Evolutionary conservation across 306 rosid genomes (phyloP), one percentile per base, ranked within the genome.

Genomic region (Cicer cuneatum): DNA sequence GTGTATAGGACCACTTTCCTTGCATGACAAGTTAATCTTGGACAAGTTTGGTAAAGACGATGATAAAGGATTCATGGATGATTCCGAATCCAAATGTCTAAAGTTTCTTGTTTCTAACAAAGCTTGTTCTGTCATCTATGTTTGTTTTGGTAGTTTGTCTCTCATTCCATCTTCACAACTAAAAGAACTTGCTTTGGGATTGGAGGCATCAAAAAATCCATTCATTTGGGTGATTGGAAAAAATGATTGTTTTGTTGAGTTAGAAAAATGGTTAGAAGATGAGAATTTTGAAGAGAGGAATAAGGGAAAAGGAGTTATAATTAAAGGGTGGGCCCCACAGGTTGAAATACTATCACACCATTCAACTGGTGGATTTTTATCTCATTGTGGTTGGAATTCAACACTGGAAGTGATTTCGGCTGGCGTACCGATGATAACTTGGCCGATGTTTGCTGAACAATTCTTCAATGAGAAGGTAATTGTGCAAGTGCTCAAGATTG

Each of bases 311-410:
- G 91, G 97, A 2, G 35, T 89, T 1, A 18, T 87, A 58, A 77
- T 91, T 10, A 75, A 78, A 49, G 91, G 97, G 7, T 91, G 97
- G 91, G 91, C 95, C 10, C 90, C 97, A 33, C 96, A 92, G 59
- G 78, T 86, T 56, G 29, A 82, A 48, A 83, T 92, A 48, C 77
- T 92, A 1, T 85, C 90, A 2, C 92, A 87, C 19, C 63, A 74
- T 12, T 41, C 93, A 11, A 48, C 81, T 10, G 93, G 91, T 35
- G 93, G 85, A 35, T 89, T 92, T 58, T 24, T 92, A 58, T 80
- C 97, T 0, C 97, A 91, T 12, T 89, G 97, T 58, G 95, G 97
- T 6, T 89, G 95, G 97, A 89, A 89, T 76, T 91, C 97, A 6
- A 84, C 84, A 1, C 42, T 89, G 1, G 96, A 92, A 77, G 87